These are phyloP conservation scores for Simmondsia chinensis DNA, from an alignment of 148 eudicot species.

Conservation along the genomic window DNA sequence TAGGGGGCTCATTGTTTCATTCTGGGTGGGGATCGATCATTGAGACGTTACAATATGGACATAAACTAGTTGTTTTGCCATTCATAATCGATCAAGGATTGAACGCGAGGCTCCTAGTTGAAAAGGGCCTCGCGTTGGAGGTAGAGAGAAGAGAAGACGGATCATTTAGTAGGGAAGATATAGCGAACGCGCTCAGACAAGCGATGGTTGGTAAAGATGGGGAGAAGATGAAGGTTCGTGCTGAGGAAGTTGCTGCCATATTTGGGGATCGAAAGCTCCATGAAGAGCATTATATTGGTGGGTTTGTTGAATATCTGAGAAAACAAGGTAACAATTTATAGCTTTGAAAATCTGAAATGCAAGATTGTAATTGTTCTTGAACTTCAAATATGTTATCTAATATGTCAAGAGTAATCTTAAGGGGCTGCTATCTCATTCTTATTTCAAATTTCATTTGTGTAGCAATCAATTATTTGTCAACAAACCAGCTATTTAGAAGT, in stretches of 20 bases:
- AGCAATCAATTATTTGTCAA: too few species aligned
- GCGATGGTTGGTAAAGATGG: conserved; percentile 16
- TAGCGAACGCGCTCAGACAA: conserved; percentile 10
- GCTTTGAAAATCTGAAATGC: too few species aligned
- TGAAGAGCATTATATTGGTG: conserved; percentile 8
- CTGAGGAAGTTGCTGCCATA: conserved; percentile 1
- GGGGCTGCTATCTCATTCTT: too few species aligned
- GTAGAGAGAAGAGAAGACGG: conserved; percentile 20
- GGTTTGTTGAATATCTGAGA: conserved; percentile 13
- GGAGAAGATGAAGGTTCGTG: conserved; percentile 9
- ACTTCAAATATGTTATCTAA: too few species aligned
- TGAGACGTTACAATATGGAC: conserved; percentile 16
- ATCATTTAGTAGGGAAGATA: conserved; percentile 3
- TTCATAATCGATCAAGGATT: conserved; percentile 17
- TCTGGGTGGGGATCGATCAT: conserved; percentile 20
- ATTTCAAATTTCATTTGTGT: too few species aligned
- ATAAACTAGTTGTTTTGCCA: conserved; percentile 16
- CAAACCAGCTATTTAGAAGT: too few species aligned
- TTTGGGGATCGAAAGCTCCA: conserved; percentile 12
- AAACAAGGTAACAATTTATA: background rate
- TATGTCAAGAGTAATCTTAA: too few species aligned
- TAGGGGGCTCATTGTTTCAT: conserved; percentile 17
- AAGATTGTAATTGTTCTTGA: too few species aligned
- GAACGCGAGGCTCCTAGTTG: conserved; percentile 21
- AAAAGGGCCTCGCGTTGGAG: conserved; percentile 22